Conservation (phyloP, 306 rosid genomes). For the Quercus suber region DNA sequence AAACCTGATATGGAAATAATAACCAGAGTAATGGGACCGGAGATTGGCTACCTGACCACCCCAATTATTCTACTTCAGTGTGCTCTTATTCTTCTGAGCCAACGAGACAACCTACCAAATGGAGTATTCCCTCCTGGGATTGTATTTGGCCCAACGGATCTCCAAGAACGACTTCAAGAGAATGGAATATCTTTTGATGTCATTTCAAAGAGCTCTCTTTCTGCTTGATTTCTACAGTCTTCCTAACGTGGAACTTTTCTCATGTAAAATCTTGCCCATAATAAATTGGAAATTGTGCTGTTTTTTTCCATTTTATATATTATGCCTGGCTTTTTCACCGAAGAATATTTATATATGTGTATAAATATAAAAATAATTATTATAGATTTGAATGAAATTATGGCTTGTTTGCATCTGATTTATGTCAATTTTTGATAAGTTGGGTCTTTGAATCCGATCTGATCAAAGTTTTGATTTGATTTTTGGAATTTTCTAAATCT, state of each 20-base stretch:
- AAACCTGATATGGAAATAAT: conserved; percentile 73
- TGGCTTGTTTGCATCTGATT: conserved; percentile 14
- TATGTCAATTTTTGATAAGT: too few species aligned
- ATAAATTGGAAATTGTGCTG: background rate
- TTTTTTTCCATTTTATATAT: background rate
- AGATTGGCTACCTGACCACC: conserved; percentile 82
- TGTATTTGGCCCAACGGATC: conserved; percentile 78
- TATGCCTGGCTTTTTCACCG: background rate
- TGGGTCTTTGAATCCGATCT: too few species aligned
- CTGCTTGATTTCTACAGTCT: conserved; percentile 27
- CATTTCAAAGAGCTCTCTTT: conserved; percentile 47
- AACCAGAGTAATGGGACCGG: conserved; percentile 81
- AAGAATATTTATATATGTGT: background rate
- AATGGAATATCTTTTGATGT: conserved; percentile 78
- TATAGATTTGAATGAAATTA: background rate
- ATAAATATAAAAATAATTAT: background rate
- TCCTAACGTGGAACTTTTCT: background rate
- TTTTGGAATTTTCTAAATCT: too few species aligned
- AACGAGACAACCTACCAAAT: conserved; percentile 60
- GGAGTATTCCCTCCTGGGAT: conserved; percentile 74
- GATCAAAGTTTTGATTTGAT: too few species aligned
- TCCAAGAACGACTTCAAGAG: conserved; percentile 66
- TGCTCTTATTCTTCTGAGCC: conserved; percentile 63
- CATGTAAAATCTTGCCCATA: background rate
- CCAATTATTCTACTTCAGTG: conserved; percentile 79